Conservation (phyloP, 2,329 filamentous ascomycete genomes). For the Lasiodiplodia sp. region DNA sequence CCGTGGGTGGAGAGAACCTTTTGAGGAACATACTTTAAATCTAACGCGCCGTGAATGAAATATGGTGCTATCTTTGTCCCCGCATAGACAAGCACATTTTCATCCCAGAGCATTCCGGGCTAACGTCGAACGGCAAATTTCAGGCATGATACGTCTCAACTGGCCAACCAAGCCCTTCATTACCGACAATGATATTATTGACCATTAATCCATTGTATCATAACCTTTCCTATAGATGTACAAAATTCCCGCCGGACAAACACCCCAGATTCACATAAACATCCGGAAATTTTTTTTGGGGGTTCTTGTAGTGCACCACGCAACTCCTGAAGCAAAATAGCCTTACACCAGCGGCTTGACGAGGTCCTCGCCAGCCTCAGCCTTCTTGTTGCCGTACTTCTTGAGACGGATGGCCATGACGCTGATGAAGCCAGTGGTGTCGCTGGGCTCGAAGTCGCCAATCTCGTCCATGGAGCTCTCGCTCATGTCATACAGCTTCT, state of each 20-base stretch:
- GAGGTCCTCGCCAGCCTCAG: constrained; percentile 30
- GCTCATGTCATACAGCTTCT: constrained; percentile 73
- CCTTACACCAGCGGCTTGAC: constrained; percentile 19
- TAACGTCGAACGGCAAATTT: too few relatives aligned
- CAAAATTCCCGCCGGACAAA: neutral
- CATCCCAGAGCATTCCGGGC: too few relatives aligned
- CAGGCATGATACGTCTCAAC: neutral
- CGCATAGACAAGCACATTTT: too few relatives aligned
- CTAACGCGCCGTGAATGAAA: too few relatives aligned
- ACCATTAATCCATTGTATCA: constrained; percentile 27
- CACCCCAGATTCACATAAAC: constrained; percentile 2
- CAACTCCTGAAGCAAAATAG: neutral
- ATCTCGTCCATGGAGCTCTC: constrained; percentile 76
- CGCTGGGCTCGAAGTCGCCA: constrained; percentile 70
- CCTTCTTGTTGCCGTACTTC: constrained; percentile 32
- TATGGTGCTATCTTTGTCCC: too few relatives aligned
- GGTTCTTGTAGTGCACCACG: neutral
- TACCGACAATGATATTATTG: neutral
- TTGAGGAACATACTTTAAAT: neutral
- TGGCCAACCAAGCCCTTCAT: neutral
- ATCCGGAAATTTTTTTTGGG: neutral
- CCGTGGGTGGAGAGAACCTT: constrained; percentile 21
- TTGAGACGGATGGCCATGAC: constrained; percentile 67
- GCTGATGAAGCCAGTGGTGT: constrained; percentile 73
- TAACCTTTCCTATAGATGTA: constrained; percentile 22